Conservation (phyloP, 1,284 basidiomycete genomes). For the Neolentinus lepideus region DNA sequence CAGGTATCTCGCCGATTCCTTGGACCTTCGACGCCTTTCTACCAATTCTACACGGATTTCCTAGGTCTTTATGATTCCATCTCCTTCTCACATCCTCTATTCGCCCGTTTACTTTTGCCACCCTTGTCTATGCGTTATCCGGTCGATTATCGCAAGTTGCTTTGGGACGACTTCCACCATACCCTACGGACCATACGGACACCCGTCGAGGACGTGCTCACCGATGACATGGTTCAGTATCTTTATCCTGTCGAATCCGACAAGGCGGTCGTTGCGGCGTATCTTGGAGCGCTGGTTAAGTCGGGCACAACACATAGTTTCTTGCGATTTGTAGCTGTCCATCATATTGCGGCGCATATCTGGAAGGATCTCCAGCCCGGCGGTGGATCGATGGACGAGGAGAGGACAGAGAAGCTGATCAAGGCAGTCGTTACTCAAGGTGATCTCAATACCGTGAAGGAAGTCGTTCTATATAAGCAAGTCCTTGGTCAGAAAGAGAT, state of each 20-base stretch:
- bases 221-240: slow-evolving; percentile 48
- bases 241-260: slow-evolving; percentile 70
- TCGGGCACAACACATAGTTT: slow-evolving; percentile 44
- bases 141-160: slow-evolving; percentile 74
- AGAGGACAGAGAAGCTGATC: slow-evolving; percentile 42
- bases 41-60: slow-evolving; percentile 92
- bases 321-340: slow-evolving; percentile 64
- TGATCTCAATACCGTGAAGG: slow-evolving; percentile 35
- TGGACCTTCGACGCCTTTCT: slow-evolving; percentile 72
- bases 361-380: slow-evolving; percentile 53
- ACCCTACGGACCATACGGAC: slow-evolving; percentile 50
- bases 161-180: slow-evolving; percentile 79
- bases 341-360: slow-evolving; percentile 73
- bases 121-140: slow-evolving; percentile 75
- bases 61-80: slow-evolving; percentile 85
- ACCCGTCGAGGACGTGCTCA: slow-evolving; percentile 37
- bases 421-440: slow-evolving; percentile 46
- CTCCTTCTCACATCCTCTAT: slow-evolving; percentile 80
- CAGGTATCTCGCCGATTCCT: slow-evolving; percentile 55
- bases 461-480: slow-evolving; percentile 50
- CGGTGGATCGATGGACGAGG: slow-evolving; percentile 20
- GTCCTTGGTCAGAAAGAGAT: background rate
- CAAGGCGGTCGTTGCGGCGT: slow-evolving; percentile 57
- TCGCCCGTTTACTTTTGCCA: slow-evolving; percentile 72
- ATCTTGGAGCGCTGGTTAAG: slow-evolving; percentile 44